Evolutionary conservation across 805 yeast species (phyloP), one percentile per base, ranked within the genome.

Genomic region (Metschnikowia continentalis): DNA sequence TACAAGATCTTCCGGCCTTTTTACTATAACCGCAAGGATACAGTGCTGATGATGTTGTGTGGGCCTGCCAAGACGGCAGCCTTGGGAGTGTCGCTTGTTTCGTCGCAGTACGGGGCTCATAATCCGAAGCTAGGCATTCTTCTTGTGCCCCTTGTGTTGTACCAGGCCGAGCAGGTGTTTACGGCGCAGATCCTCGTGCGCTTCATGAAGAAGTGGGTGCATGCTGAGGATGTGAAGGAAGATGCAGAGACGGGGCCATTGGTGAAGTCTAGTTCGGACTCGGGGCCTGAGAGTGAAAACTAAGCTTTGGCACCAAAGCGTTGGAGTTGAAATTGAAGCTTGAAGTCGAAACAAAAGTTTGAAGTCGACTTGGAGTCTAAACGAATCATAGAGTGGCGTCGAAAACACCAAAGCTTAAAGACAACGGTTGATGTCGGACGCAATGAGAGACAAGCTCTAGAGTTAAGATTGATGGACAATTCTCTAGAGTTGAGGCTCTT

Each of bases 31-130:
- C 79, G 84, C 57, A 66, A 72, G 47, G 96, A 90, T 61, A 81
- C 96, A 0, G 88, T 88, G 35, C 77, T 91, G 11, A 78, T 90
- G 46, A 79, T 90, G 86, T 76, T 89, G 52, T 88, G 96, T 67
- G 96, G 96, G 10, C 92, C 96, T 5, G 96, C 97, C 2, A 90
- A 90, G 66, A 90, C 96, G 0, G 96, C 96, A 0, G 96, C 96
- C 0, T 72, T 90, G 47, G 97, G 96, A 35, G 96, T 90, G 3
- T 86, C 96, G 1, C 72, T 90, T 46, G 76, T 86, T n/a, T 76
- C 90, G 1, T 81, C 92, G 0, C 92, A 87, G 64, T 90, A 88
- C 64, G 95, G 95, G 14, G 67, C 79, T 5, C 61, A 76, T 42
- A 81, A 79, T 58, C 72, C 77, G 8, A 73, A 81, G 57, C 69